Percentiles rank a stretch among this genome's conserved stretches.
Conservation (phyloP, 352 stramenopile genomes). For the Globisporangium iwayamae region DNA sequence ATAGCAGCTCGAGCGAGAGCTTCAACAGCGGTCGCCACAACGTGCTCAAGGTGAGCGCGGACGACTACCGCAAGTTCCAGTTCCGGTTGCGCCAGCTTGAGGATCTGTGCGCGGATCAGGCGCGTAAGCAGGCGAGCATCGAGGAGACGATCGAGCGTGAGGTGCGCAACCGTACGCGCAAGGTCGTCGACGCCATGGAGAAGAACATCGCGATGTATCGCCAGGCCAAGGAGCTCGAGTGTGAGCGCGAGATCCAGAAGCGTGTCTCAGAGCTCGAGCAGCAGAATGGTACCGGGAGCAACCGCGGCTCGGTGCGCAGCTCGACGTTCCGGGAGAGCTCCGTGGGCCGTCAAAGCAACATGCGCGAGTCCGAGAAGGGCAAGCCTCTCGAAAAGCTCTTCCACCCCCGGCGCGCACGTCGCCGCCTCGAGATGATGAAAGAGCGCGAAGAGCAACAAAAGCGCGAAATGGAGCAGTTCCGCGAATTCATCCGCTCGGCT, state of each 20-base stretch:
- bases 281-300: conserved; percentile 9
- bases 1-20: conserved; percentile 18
- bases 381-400: conserved; percentile 76
- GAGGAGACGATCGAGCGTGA: conserved; percentile 79
- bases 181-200: conserved; percentile 73
- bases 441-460: conserved; percentile 75
- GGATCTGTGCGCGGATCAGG: conserved; percentile 68
- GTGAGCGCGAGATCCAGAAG: conserved; percentile 74
- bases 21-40: conserved; percentile 4
- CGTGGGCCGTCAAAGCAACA: conserved; percentile 16
- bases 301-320: conserved; percentile 15
- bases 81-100: conserved; percentile 77
- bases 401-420: conserved; percentile 63
- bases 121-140: conserved; percentile 63
- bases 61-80: conserved; percentile 85
- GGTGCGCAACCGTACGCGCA: conserved; percentile 55
- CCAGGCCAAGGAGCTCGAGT: conserved; percentile 77
- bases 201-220: conserved; percentile 87
- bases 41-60: conserved; percentile 52
- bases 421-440: conserved; percentile 57
- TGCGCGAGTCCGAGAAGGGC: conserved; percentile 36
- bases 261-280: conserved; percentile 50
- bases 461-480: conserved; percentile 85
- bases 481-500: conserved; percentile 75
- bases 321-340: conserved; percentile 40